phyloP scores from a whole-genome alignment of 257 asterid species.

The Jaltomata sinuosa region DNA sequence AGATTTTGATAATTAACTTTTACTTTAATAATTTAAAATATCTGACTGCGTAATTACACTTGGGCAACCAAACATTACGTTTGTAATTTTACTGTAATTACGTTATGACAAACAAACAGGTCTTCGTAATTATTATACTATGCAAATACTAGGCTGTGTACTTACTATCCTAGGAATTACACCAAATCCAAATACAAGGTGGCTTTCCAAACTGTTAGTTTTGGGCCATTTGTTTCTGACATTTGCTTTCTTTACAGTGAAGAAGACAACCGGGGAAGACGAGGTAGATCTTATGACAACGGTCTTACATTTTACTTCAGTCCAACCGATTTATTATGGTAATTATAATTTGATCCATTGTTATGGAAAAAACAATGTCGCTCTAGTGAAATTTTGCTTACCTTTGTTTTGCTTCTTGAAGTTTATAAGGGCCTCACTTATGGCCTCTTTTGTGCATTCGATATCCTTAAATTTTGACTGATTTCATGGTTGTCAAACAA shows the following conservation, averaged over 20 bases:
- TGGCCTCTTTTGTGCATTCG: neutral
- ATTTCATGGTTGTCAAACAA: neutral
- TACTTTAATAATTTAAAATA: neutral
- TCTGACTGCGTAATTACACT: neutral
- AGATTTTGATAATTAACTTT: neutral
- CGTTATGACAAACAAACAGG: neutral
- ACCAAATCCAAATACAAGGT: neutral
- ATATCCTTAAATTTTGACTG: neutral
- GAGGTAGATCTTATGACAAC: conserved; percentile 61
- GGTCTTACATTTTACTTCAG: conserved; percentile 54
- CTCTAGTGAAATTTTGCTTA: neutral
- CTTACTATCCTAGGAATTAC: no score
- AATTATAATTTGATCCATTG: conserved; percentile 13
- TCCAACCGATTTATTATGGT: conserved; percentile 87
- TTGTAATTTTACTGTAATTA: neutral
- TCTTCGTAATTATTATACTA: neutral
- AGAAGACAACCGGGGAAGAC: conserved; percentile 76
- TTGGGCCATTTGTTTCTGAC: neutral
- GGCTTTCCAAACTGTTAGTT: neutral
- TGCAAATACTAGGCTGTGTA: neutral
- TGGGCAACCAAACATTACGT: neutral
- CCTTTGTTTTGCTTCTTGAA: neutral
- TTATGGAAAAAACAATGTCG: conserved; percentile 8
- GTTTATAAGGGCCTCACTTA: neutral
- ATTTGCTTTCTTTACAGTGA: conserved; percentile 40